Conservation (phyloP, 345 rosid genomes). For the Euphorbia lathyris region DNA sequence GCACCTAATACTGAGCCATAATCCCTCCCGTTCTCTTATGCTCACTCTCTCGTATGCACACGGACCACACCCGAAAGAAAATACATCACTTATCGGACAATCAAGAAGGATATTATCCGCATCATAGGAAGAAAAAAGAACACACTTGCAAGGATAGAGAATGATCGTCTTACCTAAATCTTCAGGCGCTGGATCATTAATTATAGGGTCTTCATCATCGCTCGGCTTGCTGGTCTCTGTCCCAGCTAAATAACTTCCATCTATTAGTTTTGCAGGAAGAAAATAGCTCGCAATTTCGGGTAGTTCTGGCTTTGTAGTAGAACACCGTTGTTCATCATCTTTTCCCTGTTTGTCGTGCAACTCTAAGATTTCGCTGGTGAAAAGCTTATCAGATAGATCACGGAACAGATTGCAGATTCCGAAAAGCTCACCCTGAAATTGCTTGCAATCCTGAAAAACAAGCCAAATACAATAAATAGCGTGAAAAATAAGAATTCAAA, state of each 20-base stretch:
- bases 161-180: conserved; percentile 55
- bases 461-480: conserved; percentile 12
- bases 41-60: background rate
- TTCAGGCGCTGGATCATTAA: conserved; percentile 38
- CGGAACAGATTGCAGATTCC: conserved; percentile 91
- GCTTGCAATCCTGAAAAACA: conserved; percentile 78
- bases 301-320: conserved; percentile 23
- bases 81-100: background rate
- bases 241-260: conserved; percentile 13
- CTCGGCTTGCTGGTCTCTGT: conserved; percentile 14
- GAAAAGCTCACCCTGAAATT: conserved; percentile 89
- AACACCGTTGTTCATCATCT: conserved; percentile 13
- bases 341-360: conserved; percentile 40
- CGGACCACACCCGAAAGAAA: no score
- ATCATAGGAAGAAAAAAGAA: no score
- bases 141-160: background rate
- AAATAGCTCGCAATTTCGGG: conserved; percentile 22
- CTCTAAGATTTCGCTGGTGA: conserved; percentile 81
- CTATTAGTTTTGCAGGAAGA: conserved; percentile 19
- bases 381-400: conserved; percentile 83
- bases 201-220: conserved; percentile 17
- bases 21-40: no score
- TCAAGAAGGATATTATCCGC: background rate
- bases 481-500: background rate
- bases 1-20: background rate